Evolutionary conservation across 306 rosid genomes (phyloP), one percentile per base, ranked within the genome.

Genomic region (Pterocarpus macrocarpus): DNA sequence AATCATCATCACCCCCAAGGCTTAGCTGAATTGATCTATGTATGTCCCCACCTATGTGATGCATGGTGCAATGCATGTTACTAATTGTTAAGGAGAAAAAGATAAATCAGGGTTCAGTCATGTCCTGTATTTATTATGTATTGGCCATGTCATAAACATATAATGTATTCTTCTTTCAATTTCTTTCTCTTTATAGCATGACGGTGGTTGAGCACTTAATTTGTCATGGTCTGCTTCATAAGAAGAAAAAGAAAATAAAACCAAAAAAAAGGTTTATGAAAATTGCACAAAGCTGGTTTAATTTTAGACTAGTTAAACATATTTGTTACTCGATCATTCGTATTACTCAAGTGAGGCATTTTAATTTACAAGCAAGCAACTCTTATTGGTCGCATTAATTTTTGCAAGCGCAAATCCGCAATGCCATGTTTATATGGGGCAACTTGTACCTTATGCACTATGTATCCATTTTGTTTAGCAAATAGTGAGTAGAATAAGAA

Each of bases 91-190:
- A 38, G 61, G 47, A 73, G 59, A 39, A 64, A 36, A 64, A 36
- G 58, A 50, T 32, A 30, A 38, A 49, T 62, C 62, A 50, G 58
- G 39, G 70, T 74, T 81, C 13, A 56, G 16, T 73, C 69, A 64
- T 47, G 10, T 64, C 67, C n/a, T 63, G 61, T 49, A 62, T 71
- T 80, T 72, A 73, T 52, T 75, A 36, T 63, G 65, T 71, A 71
- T 76, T 82, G 69, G 58, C 63, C 77, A 10, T 65, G 72, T 49
- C 81, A 68, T 47, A 59, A 75, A 67, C 34, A 58, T 65, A 73
- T 81, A 56, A 74, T 73, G 69, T 75, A 81, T 44, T 49, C 15
- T 33, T 65, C 53, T 30, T 55, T 12, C 58, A 33, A 17, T 74
- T 81, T 57, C 55, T 38, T 34, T 81, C 69, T 43, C 50, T 63